Base-by-base conservation (phyloP, 2,329 filamentous ascomycete species). In the Phaeomoniella chlamydospora region DNA sequence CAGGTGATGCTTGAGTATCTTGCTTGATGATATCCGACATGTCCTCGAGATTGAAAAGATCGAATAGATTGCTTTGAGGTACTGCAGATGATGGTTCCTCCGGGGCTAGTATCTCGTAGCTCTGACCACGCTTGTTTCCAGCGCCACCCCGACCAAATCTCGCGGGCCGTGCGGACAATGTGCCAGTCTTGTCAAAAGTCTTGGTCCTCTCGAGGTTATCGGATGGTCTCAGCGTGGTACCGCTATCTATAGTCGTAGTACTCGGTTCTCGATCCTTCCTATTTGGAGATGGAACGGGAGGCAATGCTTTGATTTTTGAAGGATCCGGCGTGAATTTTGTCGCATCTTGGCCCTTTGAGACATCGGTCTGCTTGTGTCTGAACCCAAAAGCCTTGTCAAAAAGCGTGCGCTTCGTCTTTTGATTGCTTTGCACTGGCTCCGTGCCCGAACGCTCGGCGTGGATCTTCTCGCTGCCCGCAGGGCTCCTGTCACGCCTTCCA, bases 21-120 rank as follows among this genome's bases (percentile, higher is more conserved):
- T 77, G 74, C 35, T 77, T 77, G 40, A 96, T 62, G 43, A 96
- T 94, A 15, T 85, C 90, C 48, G 87, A 80, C 84, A 98, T 90
- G 47, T 94, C 75, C 38, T 76, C 75, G 33, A 96, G 70, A 52
- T 96, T 81, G 2, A 84, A 92, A 55, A 96, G 88, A 16, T 96
- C 72, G 49, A 73, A 72, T 58, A 80, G 93, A 32, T 85, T 70
- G 30, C 70, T 68, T 15, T 53, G 53, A 35, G 56, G 57, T 18
- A 50, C 50, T 15, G 50, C 49, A 4, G 57, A 59, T 34, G 58
- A 53, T 31, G 61, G 61, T 19, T 57, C 58, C 35, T 64, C 62
- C 5, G 69, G 75, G 0, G 70, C 54, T 3, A 49, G 46, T 19
- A 48, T 45, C 16, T 59, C 55, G 29, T 39, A 18, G 19, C 43